Evolutionary conservation across 2,329 filamentous ascomycete species (phyloP).

Genomic region (Microdochium paspali): DNA sequence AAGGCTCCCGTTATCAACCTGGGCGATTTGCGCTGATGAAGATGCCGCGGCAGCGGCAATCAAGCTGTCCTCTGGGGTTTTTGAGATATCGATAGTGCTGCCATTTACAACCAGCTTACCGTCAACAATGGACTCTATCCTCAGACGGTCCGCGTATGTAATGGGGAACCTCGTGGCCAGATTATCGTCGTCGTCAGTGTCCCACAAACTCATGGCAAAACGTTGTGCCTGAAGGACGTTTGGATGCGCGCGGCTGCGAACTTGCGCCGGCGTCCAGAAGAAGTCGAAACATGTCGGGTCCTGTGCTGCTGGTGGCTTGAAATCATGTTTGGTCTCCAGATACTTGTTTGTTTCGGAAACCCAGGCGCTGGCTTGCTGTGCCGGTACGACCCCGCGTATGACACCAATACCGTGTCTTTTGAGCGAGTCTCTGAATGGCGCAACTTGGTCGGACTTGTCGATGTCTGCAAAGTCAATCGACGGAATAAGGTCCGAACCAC

Average conservation of each 20-base stretch:
- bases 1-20: constrained; percentile 61
- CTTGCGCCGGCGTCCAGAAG: constrained; percentile 64
- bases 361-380: constrained; percentile 43
- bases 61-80: constrained; percentile 17
- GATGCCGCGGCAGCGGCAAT: constrained; percentile 19
- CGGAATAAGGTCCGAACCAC: constrained; percentile 43
- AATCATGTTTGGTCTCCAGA: constrained; percentile 36
- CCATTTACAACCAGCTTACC: constrained; percentile 20
- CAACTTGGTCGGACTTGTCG: constrained; percentile 33
- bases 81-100: constrained; percentile 11
- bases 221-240: constrained; percentile 53
- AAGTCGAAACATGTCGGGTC: constrained; percentile 64
- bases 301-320: constrained; percentile 46
- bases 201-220: constrained; percentile 61
- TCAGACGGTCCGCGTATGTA: constrained; percentile 59
- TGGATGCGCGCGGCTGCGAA: constrained; percentile 57
- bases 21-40: constrained; percentile 47
- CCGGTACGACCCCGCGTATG: constrained; percentile 53
- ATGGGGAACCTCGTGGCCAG: constrained; percentile 54
- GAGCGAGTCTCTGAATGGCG: constrained; percentile 46
- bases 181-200: constrained; percentile 41
- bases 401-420: constrained; percentile 56
- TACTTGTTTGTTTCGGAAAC: constrained; percentile 53
- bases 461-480: constrained; percentile 45
- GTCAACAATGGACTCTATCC: constrained; percentile 49